A percentile compares a stretch with the other conserved stretches of the same genome.
Conservation (phyloP, 2,329 filamentous ascomycete species). For the Calonectria henricotiae region DNA sequence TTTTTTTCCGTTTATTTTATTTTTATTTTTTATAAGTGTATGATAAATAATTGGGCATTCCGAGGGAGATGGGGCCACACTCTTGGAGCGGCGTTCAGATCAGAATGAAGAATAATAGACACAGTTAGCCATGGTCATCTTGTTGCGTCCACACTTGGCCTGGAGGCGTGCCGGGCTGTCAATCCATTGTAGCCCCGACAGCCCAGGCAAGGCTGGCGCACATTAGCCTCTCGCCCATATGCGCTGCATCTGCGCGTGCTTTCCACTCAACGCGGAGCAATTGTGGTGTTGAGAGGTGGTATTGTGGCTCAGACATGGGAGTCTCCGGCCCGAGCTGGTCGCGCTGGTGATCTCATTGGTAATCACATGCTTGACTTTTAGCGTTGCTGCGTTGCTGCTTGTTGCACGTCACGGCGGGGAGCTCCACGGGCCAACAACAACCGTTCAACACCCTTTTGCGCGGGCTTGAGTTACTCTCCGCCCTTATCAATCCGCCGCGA, state of each 20-base stretch:
- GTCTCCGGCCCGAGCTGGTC: conserved; percentile 19
- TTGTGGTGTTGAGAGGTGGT: conserved; percentile 26
- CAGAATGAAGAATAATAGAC: conserved; percentile 33
- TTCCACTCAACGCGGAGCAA: not conserved
- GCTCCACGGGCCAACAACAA: conserved; percentile 47
- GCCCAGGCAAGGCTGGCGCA: too few species aligned
- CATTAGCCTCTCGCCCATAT: not conserved
- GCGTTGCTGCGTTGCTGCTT: conserved; percentile 35
- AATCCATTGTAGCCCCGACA: not conserved
- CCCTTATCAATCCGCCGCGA: conserved; percentile 17
- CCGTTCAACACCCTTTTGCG: conserved; percentile 39
- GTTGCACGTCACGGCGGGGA: conserved; percentile 49
- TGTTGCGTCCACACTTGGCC: not conserved
- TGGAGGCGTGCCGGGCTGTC: not conserved
- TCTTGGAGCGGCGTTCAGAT: conserved; percentile 30
- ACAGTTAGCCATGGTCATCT: conserved; percentile 26
- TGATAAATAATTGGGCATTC: conserved; percentile 26
- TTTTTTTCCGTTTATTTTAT: too few species aligned
- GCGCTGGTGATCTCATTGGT: conserved; percentile 50
- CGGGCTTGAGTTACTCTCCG: conserved; percentile 25
- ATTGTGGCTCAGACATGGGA: conserved; percentile 30
- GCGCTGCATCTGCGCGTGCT: conserved; percentile 6
- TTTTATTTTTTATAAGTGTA: conserved; percentile 16
- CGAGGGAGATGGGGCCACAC: not conserved
- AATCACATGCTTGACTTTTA: conserved; percentile 53